Base-by-base conservation (phyloP, 169 alveolate species). In the Plasmodium chabaudi region DNA sequence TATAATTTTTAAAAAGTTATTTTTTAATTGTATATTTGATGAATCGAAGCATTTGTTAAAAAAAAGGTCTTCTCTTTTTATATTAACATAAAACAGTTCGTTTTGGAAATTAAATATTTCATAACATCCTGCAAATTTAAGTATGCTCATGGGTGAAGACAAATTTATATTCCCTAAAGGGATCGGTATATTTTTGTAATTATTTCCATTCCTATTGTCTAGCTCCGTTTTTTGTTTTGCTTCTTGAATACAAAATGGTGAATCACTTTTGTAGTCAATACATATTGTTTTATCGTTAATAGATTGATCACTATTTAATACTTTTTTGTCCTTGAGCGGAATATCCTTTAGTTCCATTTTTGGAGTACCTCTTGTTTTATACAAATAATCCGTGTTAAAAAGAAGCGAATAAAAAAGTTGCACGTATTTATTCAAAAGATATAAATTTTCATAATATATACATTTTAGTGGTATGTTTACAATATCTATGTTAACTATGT, bases 11-110 rank as follows among this genome's bases (percentile, higher is more conserved):
- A 69, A 46, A 69, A 86, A 70, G n/a, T 86, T 70, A 46, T 13
- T 86, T 63, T 46, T 70, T 53, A 86, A 34, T 51, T 44, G 25
- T 17, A 19, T 5, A 70, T 70, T 46, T 9, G 67, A 15, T 21
- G 53, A 70, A 5, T 69, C 69, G 23, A 86, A 59, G 60, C 65
- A 65, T 70, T 70, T 86, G 74, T 86, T 86, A 5, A 69, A 71
- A 53, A 59, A 86, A 7, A 86, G 68, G 42, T 86, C 91, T 64
- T 86, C 91, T 53, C 91, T 69, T 51, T 86, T 69, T 69, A 86
- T 86, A 47, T 44, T 70, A 6, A 86, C 46, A 56, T 86, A 86
- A 47, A 70, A 68, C 9, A 19, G 21, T 23, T 12, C 21, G 23
- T 86, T 70, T 49, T 86, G 25, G 57, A 86, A 86, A 39, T 86